Base-by-base conservation (phyloP, 495 filamentous ascomycete species). In the Penicillium flavigenum region DNA sequence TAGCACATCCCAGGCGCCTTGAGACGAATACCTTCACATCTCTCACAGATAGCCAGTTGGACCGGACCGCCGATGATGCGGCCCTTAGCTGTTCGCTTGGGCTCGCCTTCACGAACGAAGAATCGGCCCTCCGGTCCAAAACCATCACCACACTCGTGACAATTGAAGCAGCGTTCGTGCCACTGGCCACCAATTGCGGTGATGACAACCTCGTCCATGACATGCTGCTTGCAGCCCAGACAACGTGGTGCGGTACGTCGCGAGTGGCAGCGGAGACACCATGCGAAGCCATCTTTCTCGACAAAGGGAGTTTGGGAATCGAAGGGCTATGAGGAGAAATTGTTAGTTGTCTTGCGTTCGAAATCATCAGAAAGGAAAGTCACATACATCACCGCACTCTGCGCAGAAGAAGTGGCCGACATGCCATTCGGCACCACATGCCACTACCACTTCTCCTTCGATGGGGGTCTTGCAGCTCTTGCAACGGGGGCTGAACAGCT, bases 371-470 rank as follows among this genome's bases (percentile, higher is more conserved):
- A 48, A 26, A 14, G 38, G 27, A 27, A 20, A 49, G 19, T 9
- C 2, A 55, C 79, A 42, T 74, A 84, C 81, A 81, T 99, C 94
- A 59, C 94, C 94, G 74, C 94, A 99, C 80, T 99, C 90, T 29
- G 95, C 95, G 68, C 94, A 99, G 82, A 98, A 99, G 79, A 99
- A 99, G 76, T 99, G 94, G 2, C 94, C 94, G 60, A 89, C 89
- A 73, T 99, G 94, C 91, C 91, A 99, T 73, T 96, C 90, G 19
- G 88, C 86, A 19, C 95, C 94, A 63, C 94, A 89, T 3, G 94
- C 94, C 39, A 98, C 86, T 12, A 96, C 85, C 41, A 97, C 89
- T 75, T 98, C 93, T 42, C 91, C 90, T 68, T 98, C 89, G 64
- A 99, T 99, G n/a, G 94, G 94, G 26, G 94, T 99, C 74, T 89